Evolutionary conservation across 441 rosid genomes (phyloP), one percentile per base, ranked within the genome.

Genomic region (Erodium moschatum): DNA sequence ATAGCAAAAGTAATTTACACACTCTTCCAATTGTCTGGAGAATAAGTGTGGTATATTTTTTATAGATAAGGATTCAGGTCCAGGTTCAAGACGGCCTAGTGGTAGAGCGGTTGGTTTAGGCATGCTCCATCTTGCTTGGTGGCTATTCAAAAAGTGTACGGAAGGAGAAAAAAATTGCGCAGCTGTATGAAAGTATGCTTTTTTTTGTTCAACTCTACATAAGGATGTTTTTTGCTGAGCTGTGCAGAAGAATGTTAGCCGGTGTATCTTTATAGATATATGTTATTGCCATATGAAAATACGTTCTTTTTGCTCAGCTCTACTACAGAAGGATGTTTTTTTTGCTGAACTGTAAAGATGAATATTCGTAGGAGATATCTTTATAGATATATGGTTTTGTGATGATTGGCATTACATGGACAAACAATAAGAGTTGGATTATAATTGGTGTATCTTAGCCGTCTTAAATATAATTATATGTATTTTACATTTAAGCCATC

Each of bases 1-100:
- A 24, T 54, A 54, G 20, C 21, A 54, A 9, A 54, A 54, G 16
- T 19, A 5, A 16, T 15, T 16, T 6, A 54, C 7, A 19, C 7
- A 19, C 63, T 56, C 24, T 56, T 56, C 56, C 56, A 48, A 12
- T 48, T 48, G 56, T 3, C 16, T 48, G 18, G 56, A 56, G 12
- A 56, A 56, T 18, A 19, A 6, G 62, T 56, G 12, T 18, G 10
- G 18, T 56, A 15, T 6, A 40, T 56, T 15, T 56, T 56, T 56
- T 6, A 56, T 20, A 56, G 63, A 19, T 19, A 20, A 18, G 64
- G 31, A 60, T 19, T 60, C 9, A 29, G 64, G 11, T 60, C 64
- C 33, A 60, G 21, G 4, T 20, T 21, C 64, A 60, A 60, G 64
- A 60, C 21, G 33, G 21, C 64, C 64, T 12, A 21, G 64, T 60